These are phyloP conservation scores for Trametes cubensis DNA, from an alignment of 768 basidiomycete species.

Conservation along the genomic window DNA sequence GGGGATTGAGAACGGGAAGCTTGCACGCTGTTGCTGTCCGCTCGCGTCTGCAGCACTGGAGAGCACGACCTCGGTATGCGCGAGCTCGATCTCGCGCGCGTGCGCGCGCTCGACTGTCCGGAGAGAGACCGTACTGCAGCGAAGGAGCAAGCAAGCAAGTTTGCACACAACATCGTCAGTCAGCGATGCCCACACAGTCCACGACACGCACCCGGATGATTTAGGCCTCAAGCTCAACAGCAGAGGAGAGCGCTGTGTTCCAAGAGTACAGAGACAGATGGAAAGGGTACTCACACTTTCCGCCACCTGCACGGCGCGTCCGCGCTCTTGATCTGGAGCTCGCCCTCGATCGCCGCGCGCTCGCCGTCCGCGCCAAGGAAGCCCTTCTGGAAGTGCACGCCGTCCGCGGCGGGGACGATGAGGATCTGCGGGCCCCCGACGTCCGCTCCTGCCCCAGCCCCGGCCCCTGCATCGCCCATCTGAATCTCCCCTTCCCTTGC, in stretches of 20 bases:
- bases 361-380: conserved; percentile 84
- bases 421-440: conserved; percentile 60
- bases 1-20: conserved; percentile 81
- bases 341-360: conserved; percentile 82
- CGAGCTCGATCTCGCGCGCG: conserved; percentile 67
- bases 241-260: too few species aligned
- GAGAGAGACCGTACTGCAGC: conserved; percentile 60
- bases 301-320: conserved; percentile 53
- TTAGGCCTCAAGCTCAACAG: too few species aligned
- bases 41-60: conserved; percentile 46
- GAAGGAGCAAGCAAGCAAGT: not conserved
- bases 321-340: conserved; percentile 80
- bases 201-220: not conserved
- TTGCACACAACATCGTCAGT: conserved; percentile 9
- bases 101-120: conserved; percentile 68
- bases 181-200: conserved; percentile 10
- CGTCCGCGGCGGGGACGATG: conserved; percentile 70
- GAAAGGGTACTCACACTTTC: conserved; percentile 65
- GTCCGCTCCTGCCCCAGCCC: not conserved
- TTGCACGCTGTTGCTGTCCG: conserved; percentile 55
- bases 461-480: too few species aligned
- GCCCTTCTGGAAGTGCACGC: conserved; percentile 82
- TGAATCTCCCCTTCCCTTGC: too few species aligned
- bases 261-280: not conserved
- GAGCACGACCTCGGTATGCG: conserved; percentile 56